Evolutionary conservation across 1,284 basidiomycete genomes (phyloP).

Genomic region (Cutaneotrichosporon cutaneum): DNA sequence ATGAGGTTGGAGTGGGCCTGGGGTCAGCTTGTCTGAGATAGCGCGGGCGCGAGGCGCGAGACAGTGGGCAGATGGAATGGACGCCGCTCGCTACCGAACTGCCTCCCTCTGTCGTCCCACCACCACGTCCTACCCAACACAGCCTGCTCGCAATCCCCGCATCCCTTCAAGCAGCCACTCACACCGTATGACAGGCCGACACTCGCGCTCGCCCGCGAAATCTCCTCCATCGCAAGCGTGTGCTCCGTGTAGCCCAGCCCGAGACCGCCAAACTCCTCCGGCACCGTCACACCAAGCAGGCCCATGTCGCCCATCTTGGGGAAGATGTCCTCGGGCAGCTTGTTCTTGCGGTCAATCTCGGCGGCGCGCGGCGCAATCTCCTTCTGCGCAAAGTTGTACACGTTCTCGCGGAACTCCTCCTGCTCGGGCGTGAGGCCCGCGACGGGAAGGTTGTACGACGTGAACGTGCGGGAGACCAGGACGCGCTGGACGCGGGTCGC

Average conservation of each 20-base stretch:
- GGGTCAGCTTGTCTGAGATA: neutral
- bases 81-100: neutral
- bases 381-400: constrained; percentile 71
- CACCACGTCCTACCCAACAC: neutral
- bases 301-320: constrained; percentile 82
- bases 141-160: neutral
- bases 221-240: constrained; percentile 86
- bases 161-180: constrained; percentile 12
- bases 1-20: constrained; percentile 85
- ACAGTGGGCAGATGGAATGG: neutral
- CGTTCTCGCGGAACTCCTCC: constrained; percentile 77
- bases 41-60: neutral
- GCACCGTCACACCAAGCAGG: constrained; percentile 71
- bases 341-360: constrained; percentile 78
- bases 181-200: constrained; percentile 85
- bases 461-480: constrained; percentile 27
- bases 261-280: constrained; percentile 74
- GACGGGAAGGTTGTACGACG: constrained; percentile 67
- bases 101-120: neutral
- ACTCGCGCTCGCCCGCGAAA: constrained; percentile 84
- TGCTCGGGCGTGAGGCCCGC: constrained; percentile 83
- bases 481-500: neutral
- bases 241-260: constrained; percentile 82
- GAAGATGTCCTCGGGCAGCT: constrained; percentile 80
- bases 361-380: constrained; percentile 78